These are phyloP conservation scores for Penicillium maclennaniae DNA, from an alignment of 495 filamentous ascomycete genomes.

Conservation along the genomic window DNA sequence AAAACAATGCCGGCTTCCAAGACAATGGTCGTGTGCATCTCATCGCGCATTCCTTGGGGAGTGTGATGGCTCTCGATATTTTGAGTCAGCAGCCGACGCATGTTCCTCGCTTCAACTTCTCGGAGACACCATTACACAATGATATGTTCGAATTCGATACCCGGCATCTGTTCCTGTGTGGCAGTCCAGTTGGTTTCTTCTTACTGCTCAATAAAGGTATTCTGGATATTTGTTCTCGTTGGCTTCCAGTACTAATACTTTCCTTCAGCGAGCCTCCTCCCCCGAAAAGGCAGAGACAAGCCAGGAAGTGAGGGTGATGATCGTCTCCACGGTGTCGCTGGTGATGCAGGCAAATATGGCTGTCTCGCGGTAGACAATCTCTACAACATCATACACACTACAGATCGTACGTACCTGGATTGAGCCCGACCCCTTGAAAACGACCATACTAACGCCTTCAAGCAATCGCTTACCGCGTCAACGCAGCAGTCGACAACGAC, in stretches of 20 bases:
- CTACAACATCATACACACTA: slow-evolving; percentile 82
- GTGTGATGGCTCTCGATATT: slow-evolving; percentile 89
- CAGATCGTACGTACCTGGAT: slow-evolving; percentile 44
- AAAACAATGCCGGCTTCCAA: slow-evolving; percentile 83
- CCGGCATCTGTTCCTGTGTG: slow-evolving; percentile 80
- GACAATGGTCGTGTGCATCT: slow-evolving; percentile 82
- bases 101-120: slow-evolving; percentile 54
- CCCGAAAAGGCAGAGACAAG: slow-evolving; percentile 72
- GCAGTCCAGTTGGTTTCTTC: slow-evolving; percentile 94
- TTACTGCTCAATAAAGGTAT: slow-evolving; percentile 75
- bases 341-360: slow-evolving; percentile 73
- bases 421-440: background rate
- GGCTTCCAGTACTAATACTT: background rate
- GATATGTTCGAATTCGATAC: slow-evolving; percentile 87
- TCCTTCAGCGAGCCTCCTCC: slow-evolving; percentile 60
- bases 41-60: slow-evolving; percentile 89
- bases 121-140: slow-evolving; percentile 44
- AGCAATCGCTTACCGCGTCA: slow-evolving; percentile 86
- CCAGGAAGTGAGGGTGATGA: slow-evolving; percentile 66
- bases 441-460: slow-evolving; percentile 45
- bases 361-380: slow-evolving; percentile 93
- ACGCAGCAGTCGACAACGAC: slow-evolving; percentile 77
- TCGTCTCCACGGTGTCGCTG: slow-evolving; percentile 60
- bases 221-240: background rate
- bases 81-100: slow-evolving; percentile 80